phyloP scores from a whole-genome alignment of 768 basidiomycete species.

The Tricholoma hemisulphureum region DNA sequence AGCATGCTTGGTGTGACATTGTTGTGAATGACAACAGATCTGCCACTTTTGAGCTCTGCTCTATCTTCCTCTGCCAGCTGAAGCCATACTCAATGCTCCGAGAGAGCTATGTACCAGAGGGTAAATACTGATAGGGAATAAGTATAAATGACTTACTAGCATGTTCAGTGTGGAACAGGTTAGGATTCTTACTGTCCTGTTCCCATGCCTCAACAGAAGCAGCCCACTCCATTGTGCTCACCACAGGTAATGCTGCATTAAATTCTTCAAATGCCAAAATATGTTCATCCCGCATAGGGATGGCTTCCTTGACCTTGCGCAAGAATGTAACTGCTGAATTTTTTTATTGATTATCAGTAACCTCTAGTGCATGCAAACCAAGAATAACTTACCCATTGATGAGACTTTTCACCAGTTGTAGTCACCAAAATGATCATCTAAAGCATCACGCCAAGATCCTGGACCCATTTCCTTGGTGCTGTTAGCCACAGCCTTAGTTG shows the following conservation, averaged over 20 bases:
- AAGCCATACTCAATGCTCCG: constrained; percentile 3
- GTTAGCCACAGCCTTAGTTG: constrained; percentile 14
- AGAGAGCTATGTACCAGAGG: constrained; percentile 1
- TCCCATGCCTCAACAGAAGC: constrained; percentile 5
- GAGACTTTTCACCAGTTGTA: constrained; percentile 28
- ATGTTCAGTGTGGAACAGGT: background rate
- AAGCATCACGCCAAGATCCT: constrained; percentile 20
- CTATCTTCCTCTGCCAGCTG: constrained; percentile 13
- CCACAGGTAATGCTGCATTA: background rate
- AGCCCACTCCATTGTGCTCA: background rate
- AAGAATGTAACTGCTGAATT: constrained; percentile 6
- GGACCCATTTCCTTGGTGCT: constrained; percentile 28
- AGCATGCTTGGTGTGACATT: constrained; percentile 19
- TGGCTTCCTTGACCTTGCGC: constrained; percentile 13
- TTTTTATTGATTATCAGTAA: background rate
- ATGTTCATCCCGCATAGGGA: background rate
- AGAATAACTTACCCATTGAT: constrained; percentile 13
- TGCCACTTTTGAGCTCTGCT: background rate
- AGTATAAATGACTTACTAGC: background rate
- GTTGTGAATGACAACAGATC: constrained; percentile 4
- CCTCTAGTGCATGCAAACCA: too few species aligned
- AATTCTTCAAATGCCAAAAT: background rate
- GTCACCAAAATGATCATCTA: constrained; percentile 22
- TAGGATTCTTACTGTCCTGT: background rate
- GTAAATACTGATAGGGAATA: background rate